Conservation (phyloP, 805 yeast genomes). For the Hanseniaspora pseudoguilliermondii region DNA sequence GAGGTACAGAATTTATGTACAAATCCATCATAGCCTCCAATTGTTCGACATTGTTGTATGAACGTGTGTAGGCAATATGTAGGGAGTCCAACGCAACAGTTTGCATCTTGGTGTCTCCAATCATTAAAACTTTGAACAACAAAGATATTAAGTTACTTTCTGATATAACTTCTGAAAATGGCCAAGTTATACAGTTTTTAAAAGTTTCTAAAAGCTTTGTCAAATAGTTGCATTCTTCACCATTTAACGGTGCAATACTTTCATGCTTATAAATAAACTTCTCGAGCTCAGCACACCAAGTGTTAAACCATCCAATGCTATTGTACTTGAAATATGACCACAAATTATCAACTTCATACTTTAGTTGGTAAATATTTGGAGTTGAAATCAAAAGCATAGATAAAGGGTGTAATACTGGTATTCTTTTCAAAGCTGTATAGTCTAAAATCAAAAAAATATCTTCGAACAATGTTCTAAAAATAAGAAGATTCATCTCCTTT, state of each 20-base stretch:
- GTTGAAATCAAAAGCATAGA: slow-evolving; percentile 78
- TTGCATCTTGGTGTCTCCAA: slow-evolving; percentile 54
- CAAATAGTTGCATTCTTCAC: slow-evolving; percentile 39
- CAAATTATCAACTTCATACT: slow-evolving; percentile 44
- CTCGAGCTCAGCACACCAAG: slow-evolving; percentile 48
- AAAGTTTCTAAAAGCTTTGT: slow-evolving; percentile 65
- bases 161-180: slow-evolving; percentile 61
- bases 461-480: slow-evolving; percentile 78
- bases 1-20: slow-evolving; percentile 66
- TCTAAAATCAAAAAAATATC: slow-evolving; percentile 88
- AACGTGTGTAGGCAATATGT: slow-evolving; percentile 75
- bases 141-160: slow-evolving; percentile 52
- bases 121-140: slow-evolving; percentile 45
- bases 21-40: slow-evolving; percentile 67
- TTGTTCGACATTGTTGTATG: slow-evolving; percentile 52
- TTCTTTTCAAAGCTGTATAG: slow-evolving; percentile 71
- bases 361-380: slow-evolving; percentile 43
- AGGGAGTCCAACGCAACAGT: slow-evolving; percentile 82
- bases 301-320: slow-evolving; percentile 71
- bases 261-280: slow-evolving; percentile 5
- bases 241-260: slow-evolving; percentile 21
- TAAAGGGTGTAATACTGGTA: slow-evolving; percentile 62
- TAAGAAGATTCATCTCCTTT: slow-evolving; percentile 64
- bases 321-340: slow-evolving; percentile 43
- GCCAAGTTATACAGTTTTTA: slow-evolving; percentile 87